Conservation (phyloP, 805 yeast species). For the Yarrowia phangngaensis region DNA sequence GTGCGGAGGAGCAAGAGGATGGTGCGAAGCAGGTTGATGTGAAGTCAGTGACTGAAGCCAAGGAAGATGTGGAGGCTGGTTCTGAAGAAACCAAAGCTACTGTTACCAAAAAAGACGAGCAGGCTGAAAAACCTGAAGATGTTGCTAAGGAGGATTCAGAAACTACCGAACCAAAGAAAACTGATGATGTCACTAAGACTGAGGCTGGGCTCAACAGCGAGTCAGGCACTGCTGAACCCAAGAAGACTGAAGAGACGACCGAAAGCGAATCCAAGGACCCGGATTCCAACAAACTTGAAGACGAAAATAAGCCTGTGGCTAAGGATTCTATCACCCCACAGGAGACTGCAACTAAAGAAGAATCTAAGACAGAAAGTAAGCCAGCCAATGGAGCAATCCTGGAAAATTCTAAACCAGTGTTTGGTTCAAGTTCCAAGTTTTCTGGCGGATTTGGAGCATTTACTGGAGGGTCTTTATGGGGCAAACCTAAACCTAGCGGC, state of each 20-base stretch:
- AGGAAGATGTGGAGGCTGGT: conserved; percentile 3
- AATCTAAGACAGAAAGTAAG: conserved; percentile 15
- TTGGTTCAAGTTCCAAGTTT: conserved; percentile 37
- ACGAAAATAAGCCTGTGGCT: conserved; percentile 22
- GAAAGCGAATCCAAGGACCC: conserved; percentile 21
- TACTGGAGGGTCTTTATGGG: conserved; percentile 28
- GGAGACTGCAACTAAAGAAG: conserved; percentile 34
- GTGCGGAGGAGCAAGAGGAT: conserved; percentile 6
- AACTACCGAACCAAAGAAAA: neutral
- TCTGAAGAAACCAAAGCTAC: conserved; percentile 16
- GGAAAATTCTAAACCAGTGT: conserved; percentile 32
- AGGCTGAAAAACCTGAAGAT: conserved; percentile 1
- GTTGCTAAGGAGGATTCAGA: neutral
- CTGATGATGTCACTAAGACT: neutral
- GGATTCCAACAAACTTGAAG: neutral
- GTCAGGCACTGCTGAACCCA: conserved; percentile 4
- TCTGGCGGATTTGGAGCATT: conserved; percentile 32
- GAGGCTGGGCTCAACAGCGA: conserved; percentile 12
- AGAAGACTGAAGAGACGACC: conserved; percentile 1
- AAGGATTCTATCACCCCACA: too few relatives aligned
- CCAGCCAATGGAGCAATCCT: neutral
- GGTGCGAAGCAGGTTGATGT: neutral
- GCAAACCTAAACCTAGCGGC: neutral
- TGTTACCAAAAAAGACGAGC: conserved; percentile 3
- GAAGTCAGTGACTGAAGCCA: conserved; percentile 3